Evolutionary conservation across 108 stramenopile genomes (phyloP), one percentile per base, ranked within the genome.

Genomic region (Epipyxis sp.): DNA sequence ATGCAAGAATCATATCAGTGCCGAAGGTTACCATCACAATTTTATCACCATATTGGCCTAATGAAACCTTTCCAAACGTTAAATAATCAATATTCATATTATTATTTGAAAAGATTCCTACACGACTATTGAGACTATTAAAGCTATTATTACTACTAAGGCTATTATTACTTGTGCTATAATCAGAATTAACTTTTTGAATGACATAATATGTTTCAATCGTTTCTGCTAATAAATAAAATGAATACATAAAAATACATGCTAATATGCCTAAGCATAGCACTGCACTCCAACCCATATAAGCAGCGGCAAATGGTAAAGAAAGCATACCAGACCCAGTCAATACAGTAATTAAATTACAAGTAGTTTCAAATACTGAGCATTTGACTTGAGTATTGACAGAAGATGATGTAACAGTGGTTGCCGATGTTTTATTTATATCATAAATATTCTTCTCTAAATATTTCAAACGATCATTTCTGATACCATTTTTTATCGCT

Each of bases 291-390:
- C 65, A 68, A 20, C 65, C 65, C 65, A 25, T 25, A 16, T 20
- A 68, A 20, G 65, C 65, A 20, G 20, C 20, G 40, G 65, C 65
- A 25, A 68, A 68, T 13, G 65, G 65, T 20, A 68, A 37, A 25
- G 65, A 68, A 13, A 68, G 65, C 65, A 68, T 68, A 37, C 65
- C 65, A 16, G 65, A 37, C 16, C 65, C 65, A 25, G 65, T 68
- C 20, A 68, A 20, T 16, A 68, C 65, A 16, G 13, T 41, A 13
- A 25, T 25, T 20, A 68, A 37, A 37, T 68, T 68, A 25, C 65
- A 40, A 16, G 65, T 16, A 16, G 65, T 40, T 41, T 68, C 65
- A 40, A 68, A 68, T 20, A 40, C 39, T 20, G 65, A 20, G 40
- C 65, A 68, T 25, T 57, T n/a, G n/a, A n/a, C n/a, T n/a, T n/a